Percentiles rank a stretch among this genome's conserved stretches.
Evolutionary conservation across 768 basidiomycete species (phyloP).

Genomic region (Asterophora lycoperdoides): DNA sequence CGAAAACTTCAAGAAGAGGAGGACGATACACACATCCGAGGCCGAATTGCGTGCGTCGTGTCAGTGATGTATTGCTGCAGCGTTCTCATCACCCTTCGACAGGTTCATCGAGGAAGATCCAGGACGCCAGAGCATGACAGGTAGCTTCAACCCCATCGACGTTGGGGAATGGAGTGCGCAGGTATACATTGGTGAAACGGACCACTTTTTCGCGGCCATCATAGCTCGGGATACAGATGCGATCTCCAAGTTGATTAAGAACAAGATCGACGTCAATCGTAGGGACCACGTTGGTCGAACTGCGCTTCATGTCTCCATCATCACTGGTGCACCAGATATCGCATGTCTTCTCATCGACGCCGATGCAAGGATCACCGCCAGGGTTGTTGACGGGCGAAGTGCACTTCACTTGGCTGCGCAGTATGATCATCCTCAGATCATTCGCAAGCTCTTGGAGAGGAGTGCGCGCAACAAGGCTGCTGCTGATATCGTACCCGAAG

Average conservation of each 20-base stretch:
- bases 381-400: conserved; percentile 53
- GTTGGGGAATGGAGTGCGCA: conserved; percentile 62
- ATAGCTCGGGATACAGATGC: conserved; percentile 37
- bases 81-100: neutral
- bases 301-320: conserved; percentile 53
- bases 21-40: conserved; percentile 50
- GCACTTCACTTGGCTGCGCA: conserved; percentile 56
- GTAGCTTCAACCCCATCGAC: conserved; percentile 65
- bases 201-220: conserved; percentile 56
- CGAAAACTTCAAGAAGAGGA: conserved; percentile 47
- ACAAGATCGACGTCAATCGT: conserved; percentile 43
- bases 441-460: conserved; percentile 47
- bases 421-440: conserved; percentile 34
- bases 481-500: conserved; percentile 22
- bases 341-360: conserved; percentile 50
- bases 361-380: conserved; percentile 50
- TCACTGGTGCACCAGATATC: conserved; percentile 42
- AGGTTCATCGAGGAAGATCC: conserved; percentile 61
- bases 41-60: conserved; percentile 42
- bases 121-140: conserved; percentile 56
- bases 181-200: conserved; percentile 52
- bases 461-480: conserved; percentile 38
- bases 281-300: conserved; percentile 64
- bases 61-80: neutral
- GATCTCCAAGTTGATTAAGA: conserved; percentile 37